Evolutionary conservation across 306 rosid genomes (phyloP), one percentile per base, ranked within the genome.

Genomic region (Lathyrus sativus): DNA sequence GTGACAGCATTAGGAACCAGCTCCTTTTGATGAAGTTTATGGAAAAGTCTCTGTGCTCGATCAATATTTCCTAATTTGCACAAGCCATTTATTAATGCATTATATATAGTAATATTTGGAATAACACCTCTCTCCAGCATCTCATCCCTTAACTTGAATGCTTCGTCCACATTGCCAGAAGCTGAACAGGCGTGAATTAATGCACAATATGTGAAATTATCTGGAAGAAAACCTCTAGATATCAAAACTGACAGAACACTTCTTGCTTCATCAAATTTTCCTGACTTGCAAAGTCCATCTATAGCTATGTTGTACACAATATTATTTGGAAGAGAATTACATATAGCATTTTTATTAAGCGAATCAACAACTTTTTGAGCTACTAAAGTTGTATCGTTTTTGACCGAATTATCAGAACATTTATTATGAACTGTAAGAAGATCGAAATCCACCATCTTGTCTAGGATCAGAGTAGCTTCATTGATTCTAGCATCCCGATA

Each of bases 1-100:
- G 96, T 86, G 49, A 89, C 80, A 19, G 49, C 84, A 73, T 85
- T 85, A 51, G 98, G 89, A 83, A 81, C 75, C 76, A 89, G 78
- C 45, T 91, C 95, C 83, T 92, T 89, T 17, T 7, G 51, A 41
- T 53, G 75, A 70, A 92, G 96, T 81, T 89, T 92, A 68, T 7
- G 3, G 74, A 89, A 92, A 55, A 92, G 95, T 74, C 84, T 86
- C 60, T 1, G 42, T 0, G 91, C 98, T 82, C 96, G 77, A 75
- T 81, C 85, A 70, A 90, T 67, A 77, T 92, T 83, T 51, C 96
- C 91, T 22, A 78, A 77, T 73, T 88, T 90, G 79, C 93, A 92
- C 75, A 86, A 46, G 22, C 88, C 89, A 83, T 88, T 88, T 76
- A 89, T 78, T 51, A 92, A 79, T 55, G 93, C 86, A 84, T 92